Base-by-base conservation (phyloP, 2,329 filamentous ascomycete genomes). In the Botrytis fragariae region DNA sequence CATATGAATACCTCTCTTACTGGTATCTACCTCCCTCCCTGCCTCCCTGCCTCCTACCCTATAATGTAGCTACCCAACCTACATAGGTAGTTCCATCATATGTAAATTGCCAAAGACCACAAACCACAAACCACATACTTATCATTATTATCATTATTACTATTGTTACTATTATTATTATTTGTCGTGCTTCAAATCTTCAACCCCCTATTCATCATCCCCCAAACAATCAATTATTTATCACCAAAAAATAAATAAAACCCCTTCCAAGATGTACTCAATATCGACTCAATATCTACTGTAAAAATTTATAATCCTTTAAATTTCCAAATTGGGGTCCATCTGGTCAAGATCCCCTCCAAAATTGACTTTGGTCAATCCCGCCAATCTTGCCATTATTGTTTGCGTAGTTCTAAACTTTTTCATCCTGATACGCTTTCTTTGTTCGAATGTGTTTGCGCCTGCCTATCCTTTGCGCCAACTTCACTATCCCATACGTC, bases 391-490 rank as follows among this genome's bases (percentile, higher is more conserved):
- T 39, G 25, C 35, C 62, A 62, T 68, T 35, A 37, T 59, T 71
- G 73, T 75, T 75, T 72, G 70, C 70, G 61, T 67, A 71, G 69
- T 68, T 39, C 37, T 72, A 72, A 67, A 68, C 71, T 59, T 67
- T 54, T 42, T 68, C 10, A 42, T 45, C 45, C 48, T 48, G 35
- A 45, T 29, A 60, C 60, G 57, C 62, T 60, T 72, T 60, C 77
- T 75, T 77, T 77, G 77, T 76, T 62, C 71, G 62, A 69, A 69
- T 69, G 72, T 74, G 73, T 77, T 79, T 79, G 78, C 78, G 72
- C 48, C 48, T 54, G 48, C 25, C 48, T 54, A 14, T 54, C 75
- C 73, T 76, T 79, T 79, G 78, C 78, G 77, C 77, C 77, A 74
- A 74, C 74, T 72, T 73, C 75, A 70, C 65, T 71, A 71, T 57